A percentile compares a stretch with the other conserved stretches of the same genome.
phyloP scores from a whole-genome alignment of 1,284 basidiomycete genomes.

The Cerrena zonata region DNA sequence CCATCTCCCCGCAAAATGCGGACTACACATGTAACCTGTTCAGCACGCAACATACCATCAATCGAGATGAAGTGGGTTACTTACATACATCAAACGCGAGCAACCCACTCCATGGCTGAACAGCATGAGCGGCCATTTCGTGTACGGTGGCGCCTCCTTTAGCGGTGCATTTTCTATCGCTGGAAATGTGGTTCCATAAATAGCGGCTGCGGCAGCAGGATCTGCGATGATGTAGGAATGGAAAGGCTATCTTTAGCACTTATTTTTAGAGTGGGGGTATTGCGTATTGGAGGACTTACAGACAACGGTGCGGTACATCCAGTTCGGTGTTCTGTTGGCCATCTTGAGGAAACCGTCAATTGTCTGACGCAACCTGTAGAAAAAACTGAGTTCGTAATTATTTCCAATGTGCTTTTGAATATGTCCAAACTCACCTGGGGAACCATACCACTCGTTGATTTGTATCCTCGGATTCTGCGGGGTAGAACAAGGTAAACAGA shows the following conservation, averaged over 20 bases:
- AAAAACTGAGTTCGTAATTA: neutral
- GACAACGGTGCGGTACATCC: conserved; percentile 21
- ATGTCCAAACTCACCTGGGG: conserved; percentile 21
- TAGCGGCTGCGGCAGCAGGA: conserved; percentile 27
- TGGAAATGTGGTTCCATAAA: conserved; percentile 35
- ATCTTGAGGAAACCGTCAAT: conserved; percentile 34
- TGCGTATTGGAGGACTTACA: conserved; percentile 9
- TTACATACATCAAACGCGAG: conserved; percentile 32
- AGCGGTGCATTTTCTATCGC: conserved; percentile 29
- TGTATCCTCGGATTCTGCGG: conserved; percentile 20
- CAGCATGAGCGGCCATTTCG: conserved; percentile 33
- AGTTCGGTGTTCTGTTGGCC: conserved; percentile 29
- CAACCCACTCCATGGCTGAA: conserved; percentile 37
- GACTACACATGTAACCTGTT: conserved; percentile 12
- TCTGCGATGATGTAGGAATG: conserved; percentile 14
- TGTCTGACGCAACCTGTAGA: conserved; percentile 26
- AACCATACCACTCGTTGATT: conserved; percentile 22
- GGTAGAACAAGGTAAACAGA: conserved; percentile 37
- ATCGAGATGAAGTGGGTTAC: neutral
- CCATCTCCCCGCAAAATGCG: conserved; percentile 36
- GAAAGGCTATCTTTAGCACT: neutral
- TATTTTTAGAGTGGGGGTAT: too few relatives aligned
- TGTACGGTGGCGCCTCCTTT: conserved; percentile 15
- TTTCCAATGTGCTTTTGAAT: neutral
- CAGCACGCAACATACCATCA: neutral